Base-by-base conservation (phyloP, 495 filamentous ascomycete species). In the Parathielavia hyrcaniae region DNA sequence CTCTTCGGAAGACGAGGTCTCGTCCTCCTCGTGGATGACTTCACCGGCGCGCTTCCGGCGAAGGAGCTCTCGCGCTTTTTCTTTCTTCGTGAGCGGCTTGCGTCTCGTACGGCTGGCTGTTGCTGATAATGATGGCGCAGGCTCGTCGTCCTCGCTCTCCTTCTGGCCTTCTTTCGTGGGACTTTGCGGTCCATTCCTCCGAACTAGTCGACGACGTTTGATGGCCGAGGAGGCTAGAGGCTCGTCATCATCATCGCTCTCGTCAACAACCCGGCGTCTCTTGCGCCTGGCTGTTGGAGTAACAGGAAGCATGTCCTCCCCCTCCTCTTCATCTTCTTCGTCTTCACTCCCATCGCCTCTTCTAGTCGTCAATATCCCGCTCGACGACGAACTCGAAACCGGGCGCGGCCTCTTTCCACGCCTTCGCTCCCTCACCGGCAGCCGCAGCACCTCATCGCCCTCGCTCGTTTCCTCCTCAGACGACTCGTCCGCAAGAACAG, bases 1-100 rank as follows among this genome's bases (percentile, higher is more conserved):
- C 1, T 71, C 67, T 23, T 76, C 72, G 13, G 38, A 22, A 8
- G 63, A 67, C 1, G 22, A 32, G 4, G 63, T 65, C 1, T 68
- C 67, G 0, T 76, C 74, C 0, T 71, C 60, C 48, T 77, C 64
- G 0, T 70, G 61, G 17, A 78, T 73, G 52, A 73, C 78, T 50
- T 82, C 69, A 5, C 85, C 85, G 5, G 83, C 81, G 20, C 83
- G 78, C 50, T 65, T 69, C 11, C 66, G 62, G 23, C 68, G 58
- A 12, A 67, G 62, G 0, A 67, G 47, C 57, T 70, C 64, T 23
- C 55, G 50, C 3, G 68, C 68, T 34, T 58, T 69, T 36, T 69
- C 64, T 44, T 70, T 70, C 16, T 61, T 45, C 1, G 66, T 63
- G 20, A 58, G 59, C 0, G 59, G 66, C 43, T 58, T 61, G 13